A percentile compares a stretch with the other conserved stretches of the same genome.
These are phyloP conservation scores for Cichorium intybus DNA, from an alignment of 140 eudicot species.

Conservation along the genomic window DNA sequence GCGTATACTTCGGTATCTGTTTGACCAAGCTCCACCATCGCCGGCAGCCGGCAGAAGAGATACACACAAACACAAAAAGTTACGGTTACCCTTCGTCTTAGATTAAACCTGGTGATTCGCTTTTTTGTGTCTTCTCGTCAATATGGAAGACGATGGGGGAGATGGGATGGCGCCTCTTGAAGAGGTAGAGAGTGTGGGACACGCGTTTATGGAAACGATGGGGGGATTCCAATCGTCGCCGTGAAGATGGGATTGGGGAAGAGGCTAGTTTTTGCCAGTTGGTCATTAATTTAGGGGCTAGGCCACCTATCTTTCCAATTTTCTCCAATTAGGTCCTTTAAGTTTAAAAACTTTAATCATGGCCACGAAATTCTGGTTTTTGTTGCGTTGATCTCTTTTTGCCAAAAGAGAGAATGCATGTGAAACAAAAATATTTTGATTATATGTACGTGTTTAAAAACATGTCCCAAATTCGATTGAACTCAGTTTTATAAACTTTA, in stretches of 20 bases:
- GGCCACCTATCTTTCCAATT: background rate
- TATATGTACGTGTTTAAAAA: too few relatives aligned
- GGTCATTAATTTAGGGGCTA: slow-evolving; percentile 1
- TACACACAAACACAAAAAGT: background rate
- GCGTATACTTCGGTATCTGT: slow-evolving; percentile 59
- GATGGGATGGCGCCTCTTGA: slow-evolving; percentile 33
- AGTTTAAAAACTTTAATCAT: background rate
- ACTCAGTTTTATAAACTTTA: too few relatives aligned
- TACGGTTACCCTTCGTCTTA: background rate
- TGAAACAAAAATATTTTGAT: too few relatives aligned
- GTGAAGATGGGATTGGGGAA: slow-evolving; percentile 30
- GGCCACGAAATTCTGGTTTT: background rate
- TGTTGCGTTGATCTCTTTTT: background rate
- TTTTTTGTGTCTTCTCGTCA: background rate
- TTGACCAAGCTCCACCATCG: slow-evolving; percentile 75
- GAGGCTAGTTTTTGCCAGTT: slow-evolving; percentile 20
- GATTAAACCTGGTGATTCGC: background rate
- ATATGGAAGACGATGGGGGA: slow-evolving; percentile 15
- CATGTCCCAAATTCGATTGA: too few relatives aligned
- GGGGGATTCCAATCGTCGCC: slow-evolving; percentile 12
- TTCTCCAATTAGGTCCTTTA: background rate
- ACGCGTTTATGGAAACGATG: slow-evolving; percentile 28
- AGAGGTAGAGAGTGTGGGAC: slow-evolving; percentile 16
- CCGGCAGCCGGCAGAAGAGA: slow-evolving; percentile 10
- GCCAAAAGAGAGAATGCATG: too few relatives aligned